phyloP scores from a whole-genome alignment of 192 early-diverging fungal genomes.

The Funneliformis geosporum region DNA sequence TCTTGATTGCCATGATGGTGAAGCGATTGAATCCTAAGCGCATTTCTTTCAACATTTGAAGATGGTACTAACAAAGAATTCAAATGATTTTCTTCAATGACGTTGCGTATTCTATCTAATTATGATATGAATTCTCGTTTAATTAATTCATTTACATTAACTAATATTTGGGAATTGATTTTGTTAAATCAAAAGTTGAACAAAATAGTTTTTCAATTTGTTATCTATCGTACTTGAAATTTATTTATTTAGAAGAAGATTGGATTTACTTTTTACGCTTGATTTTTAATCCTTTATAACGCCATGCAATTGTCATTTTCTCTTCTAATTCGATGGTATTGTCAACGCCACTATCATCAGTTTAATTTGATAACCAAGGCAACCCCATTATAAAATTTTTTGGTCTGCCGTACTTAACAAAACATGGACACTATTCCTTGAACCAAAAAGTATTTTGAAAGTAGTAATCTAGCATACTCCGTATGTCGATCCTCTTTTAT shows the following conservation, averaged over 20 bases:
- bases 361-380: slow-evolving; percentile 62
- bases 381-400: slow-evolving; percentile 61
- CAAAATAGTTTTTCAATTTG: slow-evolving; percentile 63
- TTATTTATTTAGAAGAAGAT: no score
- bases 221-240: no score
- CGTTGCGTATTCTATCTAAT: slow-evolving; percentile 49
- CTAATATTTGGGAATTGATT: slow-evolving; percentile 61
- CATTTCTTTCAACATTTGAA: slow-evolving; percentile 52
- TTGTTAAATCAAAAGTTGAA: slow-evolving; percentile 84
- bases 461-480: slow-evolving; percentile 77
- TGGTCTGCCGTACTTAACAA: slow-evolving; percentile 71
- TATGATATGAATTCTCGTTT: slow-evolving; percentile 39
- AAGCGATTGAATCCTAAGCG: slow-evolving; percentile 80
- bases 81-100: slow-evolving; percentile 61
- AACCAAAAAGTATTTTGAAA: slow-evolving; percentile 79
- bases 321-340: slow-evolving; percentile 51
- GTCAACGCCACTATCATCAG: slow-evolving; percentile 49
- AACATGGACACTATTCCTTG: slow-evolving; percentile 79
- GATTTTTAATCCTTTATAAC: slow-evolving; percentile 82
- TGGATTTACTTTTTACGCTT: slow-evolving; percentile 20
- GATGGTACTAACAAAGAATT: slow-evolving; percentile 36
- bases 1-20: slow-evolving; percentile 74
- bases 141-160: slow-evolving; percentile 40
- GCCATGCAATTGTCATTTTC: slow-evolving; percentile 90
- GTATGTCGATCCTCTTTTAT: slow-evolving; percentile 81